Base-by-base conservation (phyloP, 2,329 filamentous ascomycete genomes). In the Myotisia sp. region DNA sequence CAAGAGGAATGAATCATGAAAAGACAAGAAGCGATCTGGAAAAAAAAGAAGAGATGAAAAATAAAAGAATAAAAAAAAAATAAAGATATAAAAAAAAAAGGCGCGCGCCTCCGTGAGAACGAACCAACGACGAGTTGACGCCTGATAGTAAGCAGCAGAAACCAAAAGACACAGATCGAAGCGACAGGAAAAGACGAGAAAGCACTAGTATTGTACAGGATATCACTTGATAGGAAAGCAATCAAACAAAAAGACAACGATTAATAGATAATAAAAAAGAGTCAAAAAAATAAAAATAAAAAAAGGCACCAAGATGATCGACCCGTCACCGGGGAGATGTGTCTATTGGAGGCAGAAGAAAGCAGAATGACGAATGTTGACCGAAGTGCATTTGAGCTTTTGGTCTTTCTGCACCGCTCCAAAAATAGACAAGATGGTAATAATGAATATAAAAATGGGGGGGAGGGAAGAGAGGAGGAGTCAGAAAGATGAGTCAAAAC, bases 371-470 rank as follows among this genome's bases (percentile, higher is more conserved):
- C 42, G 52, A 49, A 47, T 50, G 55, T 46, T 52, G 51, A 50
- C 49, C 52, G 51, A 48, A 47, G 56, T 54, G 56, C 58, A 62
- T 62, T 62, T 59, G 58, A 59, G 56, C 58, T 55, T n/a, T n/a
- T n/a, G n/a, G n/a, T n/a, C n/a, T n/a, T n/a, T n/a, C n/a, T n/a
- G n/a, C n/a, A n/a, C n/a, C n/a, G n/a, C n/a, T n/a, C n/a, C n/a
- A n/a, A n/a, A n/a, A n/a, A n/a, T n/a, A n/a, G n/a, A 24, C 22
- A 24, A 12, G 22, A 24, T 8, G 22, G 22, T 9, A 24, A n/a
- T 9, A 24, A 24, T 24, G 12, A 12, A 24, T 24, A 24, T 8
- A 24, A 24, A 12, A 24, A 24, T 24, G n/a, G n/a, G n/a, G n/a
- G n/a, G 22, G 22, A 9, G 22, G 22, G 12, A 12, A 24, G 22